A percentile compares a stretch with the other conserved stretches of the same genome.
These are phyloP conservation scores for Colletotrichum sp. DNA, from an alignment of 2,329 filamentous ascomycete genomes.

Conservation along the genomic window DNA sequence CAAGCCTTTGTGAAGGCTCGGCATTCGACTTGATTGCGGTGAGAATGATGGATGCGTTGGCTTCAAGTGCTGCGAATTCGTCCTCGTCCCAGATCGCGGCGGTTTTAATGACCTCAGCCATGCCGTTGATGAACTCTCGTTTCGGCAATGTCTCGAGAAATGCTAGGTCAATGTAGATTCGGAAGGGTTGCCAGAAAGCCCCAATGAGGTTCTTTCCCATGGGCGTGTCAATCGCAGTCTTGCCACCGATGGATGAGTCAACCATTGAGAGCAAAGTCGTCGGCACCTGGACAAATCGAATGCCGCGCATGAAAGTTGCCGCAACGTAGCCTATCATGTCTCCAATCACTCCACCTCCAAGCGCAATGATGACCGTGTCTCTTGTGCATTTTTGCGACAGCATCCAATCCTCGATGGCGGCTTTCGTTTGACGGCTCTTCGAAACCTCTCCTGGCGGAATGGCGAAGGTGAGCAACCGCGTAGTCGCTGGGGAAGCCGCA, in stretches of 20 bases:
- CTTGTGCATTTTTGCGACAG: constrained; percentile 88
- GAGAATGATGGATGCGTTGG: constrained; percentile 79
- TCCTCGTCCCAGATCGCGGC: constrained; percentile 93
- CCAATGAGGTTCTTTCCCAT: constrained; percentile 96
- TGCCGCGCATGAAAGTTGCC: constrained; percentile 97
- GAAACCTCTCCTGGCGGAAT: constrained; percentile 93
- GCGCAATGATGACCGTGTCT: constrained; percentile 92
- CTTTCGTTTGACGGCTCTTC: constrained; percentile 92
- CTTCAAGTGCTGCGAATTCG: constrained; percentile 85
- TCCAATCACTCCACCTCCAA: constrained; percentile 95
- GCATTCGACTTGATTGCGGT: constrained; percentile 66
- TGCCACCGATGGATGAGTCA: constrained; percentile 96
- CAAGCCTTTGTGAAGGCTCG: constrained; percentile 58
- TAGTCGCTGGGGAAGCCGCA: constrained; percentile 39
- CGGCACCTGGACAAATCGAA: constrained; percentile 95
- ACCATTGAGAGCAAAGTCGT: constrained; percentile 97
- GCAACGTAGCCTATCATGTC: constrained; percentile 98
- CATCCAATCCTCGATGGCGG: constrained; percentile 97
- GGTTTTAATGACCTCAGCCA: constrained; percentile 98
- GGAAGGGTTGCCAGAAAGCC: constrained; percentile 93
- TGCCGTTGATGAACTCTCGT: constrained; percentile 96
- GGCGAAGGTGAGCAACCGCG: constrained; percentile 82
- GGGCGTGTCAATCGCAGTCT: constrained; percentile 96
- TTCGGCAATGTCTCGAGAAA: constrained; percentile 91
- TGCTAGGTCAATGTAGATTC: constrained; percentile 91